Percentiles rank a stretch among this genome's conserved stretches.
Conservation (phyloP, 2,329 filamentous ascomycete species). For the Dactylellina parvicollis region DNA sequence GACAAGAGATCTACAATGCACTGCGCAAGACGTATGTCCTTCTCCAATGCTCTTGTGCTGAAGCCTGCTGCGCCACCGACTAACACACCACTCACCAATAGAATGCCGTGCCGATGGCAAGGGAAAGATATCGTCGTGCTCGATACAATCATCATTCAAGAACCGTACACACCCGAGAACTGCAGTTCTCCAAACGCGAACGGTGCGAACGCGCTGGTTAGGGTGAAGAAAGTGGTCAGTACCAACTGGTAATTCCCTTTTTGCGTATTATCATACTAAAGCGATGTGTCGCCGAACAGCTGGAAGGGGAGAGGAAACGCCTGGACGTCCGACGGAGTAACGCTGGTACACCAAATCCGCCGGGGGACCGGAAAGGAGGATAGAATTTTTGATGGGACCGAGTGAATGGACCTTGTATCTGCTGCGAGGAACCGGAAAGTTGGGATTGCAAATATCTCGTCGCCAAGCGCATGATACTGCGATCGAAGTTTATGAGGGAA, state of each 20-base stretch:
- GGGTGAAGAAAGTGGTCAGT: slow-evolving; percentile 58
- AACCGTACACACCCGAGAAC: slow-evolving; percentile 55
- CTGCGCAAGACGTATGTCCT: slow-evolving; percentile 56
- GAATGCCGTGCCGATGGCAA: slow-evolving; percentile 58
- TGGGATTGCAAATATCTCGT: no score
- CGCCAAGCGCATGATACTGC: no score
- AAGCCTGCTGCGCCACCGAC: neutral
- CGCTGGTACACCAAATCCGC: slow-evolving; percentile 44
- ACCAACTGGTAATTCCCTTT: neutral
- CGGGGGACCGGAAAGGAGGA: slow-evolving; percentile 46
- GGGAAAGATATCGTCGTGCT: slow-evolving; percentile 58
- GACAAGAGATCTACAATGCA: slow-evolving; percentile 58
- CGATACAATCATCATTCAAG: slow-evolving; percentile 57
- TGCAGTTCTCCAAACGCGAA: slow-evolving; percentile 49
- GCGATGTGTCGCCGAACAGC: slow-evolving; percentile 6
- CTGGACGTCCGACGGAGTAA: slow-evolving; percentile 37
- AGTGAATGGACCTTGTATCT: neutral
- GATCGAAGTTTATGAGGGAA: no score
- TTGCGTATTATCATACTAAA: neutral
- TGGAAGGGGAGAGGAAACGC: slow-evolving; percentile 44
- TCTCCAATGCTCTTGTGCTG: neutral
- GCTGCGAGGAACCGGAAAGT: no score
- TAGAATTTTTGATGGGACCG: slow-evolving; percentile 9
- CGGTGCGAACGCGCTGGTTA: slow-evolving; percentile 54
- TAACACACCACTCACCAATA: slow-evolving; percentile 21